phyloP scores from a whole-genome alignment of 768 basidiomycete species.

The Boletus sp. region DNA sequence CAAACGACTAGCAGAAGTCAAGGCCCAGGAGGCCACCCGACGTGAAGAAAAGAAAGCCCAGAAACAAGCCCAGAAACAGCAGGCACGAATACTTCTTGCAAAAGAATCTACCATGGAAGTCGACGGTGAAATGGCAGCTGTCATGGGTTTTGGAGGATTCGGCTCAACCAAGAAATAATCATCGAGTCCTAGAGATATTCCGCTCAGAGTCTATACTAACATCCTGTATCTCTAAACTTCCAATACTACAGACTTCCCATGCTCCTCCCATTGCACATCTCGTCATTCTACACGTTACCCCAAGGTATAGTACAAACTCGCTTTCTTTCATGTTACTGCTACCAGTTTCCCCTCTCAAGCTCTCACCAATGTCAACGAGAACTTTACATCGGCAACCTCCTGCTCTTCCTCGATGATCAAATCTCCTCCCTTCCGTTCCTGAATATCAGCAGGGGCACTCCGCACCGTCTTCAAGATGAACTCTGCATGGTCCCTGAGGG shows the following conservation, averaged over 20 bases:
- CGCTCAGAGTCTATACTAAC: slow-evolving; percentile 8
- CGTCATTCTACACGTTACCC: background rate
- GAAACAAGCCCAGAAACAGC: slow-evolving; percentile 77
- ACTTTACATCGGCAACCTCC: slow-evolving; percentile 78
- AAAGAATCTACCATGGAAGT: slow-evolving; percentile 46
- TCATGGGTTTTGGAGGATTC: slow-evolving; percentile 95
- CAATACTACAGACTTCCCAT: slow-evolving; percentile 1
- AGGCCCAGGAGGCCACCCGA: slow-evolving; percentile 62
- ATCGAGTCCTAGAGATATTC: background rate
- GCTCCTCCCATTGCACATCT: background rate
- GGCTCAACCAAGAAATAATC: slow-evolving; percentile 78
- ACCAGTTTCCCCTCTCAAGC: slow-evolving; percentile 11
- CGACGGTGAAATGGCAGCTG: slow-evolving; percentile 66
- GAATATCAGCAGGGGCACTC: slow-evolving; percentile 61
- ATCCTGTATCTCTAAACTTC: slow-evolving; percentile 15
- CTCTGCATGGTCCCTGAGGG: slow-evolving; percentile 65
- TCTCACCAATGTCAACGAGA: slow-evolving; percentile 64
- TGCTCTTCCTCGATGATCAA: slow-evolving; percentile 84
- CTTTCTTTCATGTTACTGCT: background rate
- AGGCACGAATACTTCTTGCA: slow-evolving; percentile 62
- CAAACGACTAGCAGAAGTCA: slow-evolving; percentile 79
- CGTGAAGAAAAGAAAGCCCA: slow-evolving; percentile 76
- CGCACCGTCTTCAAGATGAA: slow-evolving; percentile 74
- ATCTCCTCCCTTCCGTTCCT: slow-evolving; percentile 46
- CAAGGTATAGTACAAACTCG: slow-evolving; percentile 25